Evolutionary conservation across 208 protist genomes (phyloP).

Genomic region (Trypanosoma congolense): DNA sequence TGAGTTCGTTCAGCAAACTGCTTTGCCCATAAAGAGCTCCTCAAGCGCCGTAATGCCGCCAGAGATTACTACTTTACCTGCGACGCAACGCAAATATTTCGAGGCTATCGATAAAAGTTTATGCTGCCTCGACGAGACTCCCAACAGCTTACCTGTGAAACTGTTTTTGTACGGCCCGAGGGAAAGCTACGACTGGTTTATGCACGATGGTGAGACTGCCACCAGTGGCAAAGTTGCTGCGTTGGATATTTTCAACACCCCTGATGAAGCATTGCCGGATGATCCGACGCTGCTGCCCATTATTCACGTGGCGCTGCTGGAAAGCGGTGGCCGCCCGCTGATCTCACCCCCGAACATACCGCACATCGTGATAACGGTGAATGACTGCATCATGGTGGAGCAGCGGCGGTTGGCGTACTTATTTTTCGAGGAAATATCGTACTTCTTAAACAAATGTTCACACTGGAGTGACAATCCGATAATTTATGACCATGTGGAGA

Average conservation of each 20-base stretch:
- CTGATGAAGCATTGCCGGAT: slow-evolving; percentile 73
- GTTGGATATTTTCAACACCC: slow-evolving; percentile 74
- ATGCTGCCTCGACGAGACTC: slow-evolving; percentile 18
- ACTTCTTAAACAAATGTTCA: slow-evolving; percentile 74
- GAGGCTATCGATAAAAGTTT: slow-evolving; percentile 22
- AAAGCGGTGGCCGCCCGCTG: slow-evolving; percentile 70
- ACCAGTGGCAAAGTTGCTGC: slow-evolving; percentile 47
- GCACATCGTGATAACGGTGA: slow-evolving; percentile 63
- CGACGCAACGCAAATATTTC: slow-evolving; percentile 15
- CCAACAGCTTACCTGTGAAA: slow-evolving; percentile 40
- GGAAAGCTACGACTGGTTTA: slow-evolving; percentile 88
- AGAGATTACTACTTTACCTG: slow-evolving; percentile 7
- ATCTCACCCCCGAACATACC: slow-evolving; percentile 83
- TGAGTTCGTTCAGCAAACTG: slow-evolving; percentile 83
- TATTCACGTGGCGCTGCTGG: slow-evolving; percentile 65
- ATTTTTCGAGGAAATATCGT: slow-evolving; percentile 88
- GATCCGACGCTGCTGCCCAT: slow-evolving; percentile 67
- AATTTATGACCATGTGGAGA: slow-evolving; percentile 80
- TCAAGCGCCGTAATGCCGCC: slow-evolving; percentile 1
- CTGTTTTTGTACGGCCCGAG: slow-evolving; percentile 72
- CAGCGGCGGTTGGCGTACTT: slow-evolving; percentile 71
- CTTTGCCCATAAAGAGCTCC: slow-evolving; percentile 35
- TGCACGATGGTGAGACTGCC: slow-evolving; percentile 81
- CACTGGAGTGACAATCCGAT: slow-evolving; percentile 68
- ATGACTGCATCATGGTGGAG: slow-evolving; percentile 82